These are phyloP conservation scores for Schizothecium vesticola DNA, from an alignment of 495 filamentous ascomycete genomes.

Conservation along the genomic window DNA sequence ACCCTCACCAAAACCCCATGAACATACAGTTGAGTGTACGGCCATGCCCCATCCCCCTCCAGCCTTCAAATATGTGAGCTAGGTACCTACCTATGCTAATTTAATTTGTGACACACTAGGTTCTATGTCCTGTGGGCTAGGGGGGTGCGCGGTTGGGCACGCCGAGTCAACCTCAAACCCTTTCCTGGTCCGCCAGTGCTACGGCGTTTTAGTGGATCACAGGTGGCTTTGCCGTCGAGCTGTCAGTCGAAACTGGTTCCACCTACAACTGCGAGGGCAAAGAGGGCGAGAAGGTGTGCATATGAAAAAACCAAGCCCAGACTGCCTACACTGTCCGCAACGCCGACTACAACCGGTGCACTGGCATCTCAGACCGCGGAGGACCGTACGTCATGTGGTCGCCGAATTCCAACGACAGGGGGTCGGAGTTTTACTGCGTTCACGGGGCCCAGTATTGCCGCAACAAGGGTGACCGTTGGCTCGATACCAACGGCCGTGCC, in stretches of 20 bases:
- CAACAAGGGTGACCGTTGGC: slow-evolving; percentile 2
- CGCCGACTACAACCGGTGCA: slow-evolving; percentile 20
- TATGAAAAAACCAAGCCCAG: background rate
- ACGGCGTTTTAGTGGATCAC: background rate
- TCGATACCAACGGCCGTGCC: slow-evolving; percentile 1
- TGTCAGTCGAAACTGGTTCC: background rate
- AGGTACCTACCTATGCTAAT: background rate
- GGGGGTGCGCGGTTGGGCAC: background rate
- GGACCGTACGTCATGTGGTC: no score
- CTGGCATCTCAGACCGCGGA: no score
- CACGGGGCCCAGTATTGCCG: background rate
- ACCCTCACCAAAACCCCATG: slow-evolving; percentile 7
- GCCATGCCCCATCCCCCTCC: background rate
- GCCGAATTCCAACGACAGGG: no score
- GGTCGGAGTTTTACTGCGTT: background rate
- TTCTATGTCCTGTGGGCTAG: background rate
- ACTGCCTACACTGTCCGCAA: slow-evolving; percentile 2
- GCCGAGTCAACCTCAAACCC: background rate
- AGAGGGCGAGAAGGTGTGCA: background rate
- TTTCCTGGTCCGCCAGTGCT: background rate
- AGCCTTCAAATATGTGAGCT: background rate
- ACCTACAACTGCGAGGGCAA: background rate
- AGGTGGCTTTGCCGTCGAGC: slow-evolving; percentile 1
- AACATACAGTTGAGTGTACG: slow-evolving; percentile 4
- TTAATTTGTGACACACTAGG: no score